Evolutionary conservation across 2,329 filamentous ascomycete species (phyloP).

Genomic region (Trichoderma guizhouense): DNA sequence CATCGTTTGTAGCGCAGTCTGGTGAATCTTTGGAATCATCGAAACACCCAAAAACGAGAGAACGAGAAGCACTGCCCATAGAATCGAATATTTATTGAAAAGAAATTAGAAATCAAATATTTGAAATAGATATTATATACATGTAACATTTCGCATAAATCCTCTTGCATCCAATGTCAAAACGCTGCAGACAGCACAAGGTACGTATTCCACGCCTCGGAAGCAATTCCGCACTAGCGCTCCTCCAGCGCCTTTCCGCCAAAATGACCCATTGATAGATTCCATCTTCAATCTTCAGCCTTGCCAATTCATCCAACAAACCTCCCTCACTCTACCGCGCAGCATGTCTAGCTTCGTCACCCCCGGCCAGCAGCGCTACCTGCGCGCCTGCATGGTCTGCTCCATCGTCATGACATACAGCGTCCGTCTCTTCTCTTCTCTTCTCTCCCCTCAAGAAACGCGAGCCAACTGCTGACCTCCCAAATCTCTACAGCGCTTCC

Average conservation of each 20-base stretch:
- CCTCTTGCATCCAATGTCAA: background rate
- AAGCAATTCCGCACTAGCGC: slow-evolving; percentile 16
- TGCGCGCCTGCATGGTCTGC: slow-evolving; percentile 98
- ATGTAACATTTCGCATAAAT: background rate
- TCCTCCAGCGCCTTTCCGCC: slow-evolving; percentile 7
- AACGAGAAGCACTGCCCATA: background rate
- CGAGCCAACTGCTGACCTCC: background rate
- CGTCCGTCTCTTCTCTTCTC: slow-evolving; percentile 44
- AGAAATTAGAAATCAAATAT: background rate
- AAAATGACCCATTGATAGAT: background rate
- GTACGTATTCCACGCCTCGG: background rate
- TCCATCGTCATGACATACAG: slow-evolving; percentile 82
- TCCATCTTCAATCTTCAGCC: background rate
- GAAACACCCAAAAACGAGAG: background rate
- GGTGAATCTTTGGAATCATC: background rate
- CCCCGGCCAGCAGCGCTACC: slow-evolving; percentile 73
- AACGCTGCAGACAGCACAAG: background rate
- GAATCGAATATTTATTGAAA: background rate
- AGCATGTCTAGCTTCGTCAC: slow-evolving; percentile 30
- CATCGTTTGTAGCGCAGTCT: background rate
- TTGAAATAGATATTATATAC: background rate
- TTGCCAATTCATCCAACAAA: background rate
- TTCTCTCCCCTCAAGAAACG: background rate
- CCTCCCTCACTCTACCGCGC: background rate
- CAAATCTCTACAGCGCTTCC: slow-evolving; percentile 64